A percentile compares a stretch with the other conserved stretches of the same genome.
Evolutionary conservation across 257 asterid genomes (phyloP).

Genomic region (Gentiana dahurica): DNA sequence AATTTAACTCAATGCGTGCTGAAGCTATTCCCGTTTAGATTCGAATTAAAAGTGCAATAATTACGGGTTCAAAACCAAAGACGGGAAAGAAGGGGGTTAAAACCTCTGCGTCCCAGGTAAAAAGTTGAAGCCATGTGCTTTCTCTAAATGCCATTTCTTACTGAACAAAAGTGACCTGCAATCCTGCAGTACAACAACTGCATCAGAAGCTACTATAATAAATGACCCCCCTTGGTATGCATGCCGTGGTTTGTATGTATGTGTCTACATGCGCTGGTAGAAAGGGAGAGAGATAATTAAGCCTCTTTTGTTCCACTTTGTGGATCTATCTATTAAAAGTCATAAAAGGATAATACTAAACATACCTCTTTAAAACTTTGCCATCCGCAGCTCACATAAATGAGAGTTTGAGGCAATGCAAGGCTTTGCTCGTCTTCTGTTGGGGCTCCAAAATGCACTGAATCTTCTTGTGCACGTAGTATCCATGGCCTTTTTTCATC

Average conservation of each 20-base stretch:
- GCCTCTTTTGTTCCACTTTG: too few species aligned
- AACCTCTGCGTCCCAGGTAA: slow-evolving; percentile 95
- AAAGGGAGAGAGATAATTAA: not conserved
- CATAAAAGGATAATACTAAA: slow-evolving; percentile 6
- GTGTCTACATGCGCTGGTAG: too few species aligned
- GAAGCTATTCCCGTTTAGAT: not conserved
- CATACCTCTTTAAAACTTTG: slow-evolving; percentile 82
- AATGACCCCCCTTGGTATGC: not conserved
- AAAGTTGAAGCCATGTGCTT: slow-evolving; percentile 85
- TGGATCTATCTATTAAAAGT: too few species aligned
- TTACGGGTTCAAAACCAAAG: not conserved
- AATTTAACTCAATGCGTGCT: not conserved
- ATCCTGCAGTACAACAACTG: slow-evolving; percentile 40
- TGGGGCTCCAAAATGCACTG: slow-evolving; percentile 35
- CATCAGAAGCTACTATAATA: not conserved
- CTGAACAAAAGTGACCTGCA: slow-evolving; percentile 59
- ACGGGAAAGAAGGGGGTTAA: slow-evolving; percentile 6
- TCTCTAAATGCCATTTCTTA: slow-evolving; percentile 70
- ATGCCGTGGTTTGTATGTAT: not conserved
- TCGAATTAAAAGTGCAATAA: not conserved
- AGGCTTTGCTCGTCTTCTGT: slow-evolving; percentile 34
- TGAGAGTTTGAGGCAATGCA: slow-evolving; percentile 66
- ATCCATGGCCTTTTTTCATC: slow-evolving; percentile 88
- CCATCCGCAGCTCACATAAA: slow-evolving; percentile 96
- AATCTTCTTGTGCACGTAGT: slow-evolving; percentile 64